Evolutionary conservation across 129 eudicot genomes (phyloP).

Genomic region (Calendula officinalis): DNA sequence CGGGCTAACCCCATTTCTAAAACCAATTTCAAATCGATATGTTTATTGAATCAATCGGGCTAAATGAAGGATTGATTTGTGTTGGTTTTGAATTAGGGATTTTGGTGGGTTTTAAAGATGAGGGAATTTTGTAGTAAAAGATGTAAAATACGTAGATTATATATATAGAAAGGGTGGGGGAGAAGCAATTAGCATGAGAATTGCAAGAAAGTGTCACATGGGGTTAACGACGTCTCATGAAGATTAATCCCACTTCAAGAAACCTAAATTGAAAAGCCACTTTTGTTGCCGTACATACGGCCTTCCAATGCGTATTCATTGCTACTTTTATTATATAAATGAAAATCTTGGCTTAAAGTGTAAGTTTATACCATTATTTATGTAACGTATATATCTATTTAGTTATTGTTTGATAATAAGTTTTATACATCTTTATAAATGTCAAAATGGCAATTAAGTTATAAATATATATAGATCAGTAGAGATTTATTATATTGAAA

Average conservation of each 20-base stretch:
- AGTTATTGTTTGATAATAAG: background rate
- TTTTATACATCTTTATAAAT: background rate
- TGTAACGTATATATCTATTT: background rate
- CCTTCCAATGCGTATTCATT: conserved; percentile 41
- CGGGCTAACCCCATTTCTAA: conserved; percentile 50
- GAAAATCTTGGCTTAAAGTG: conserved; percentile 6
- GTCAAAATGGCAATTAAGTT: no score
- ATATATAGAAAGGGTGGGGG: conserved; percentile 52
- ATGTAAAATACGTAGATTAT: conserved; percentile 23
- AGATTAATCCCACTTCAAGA: conserved; percentile 35
- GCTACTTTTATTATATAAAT: conserved; percentile 27
- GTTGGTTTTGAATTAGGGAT: background rate
- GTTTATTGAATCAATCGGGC: background rate
- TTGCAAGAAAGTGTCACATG: conserved; percentile 75
- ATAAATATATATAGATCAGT: no score
- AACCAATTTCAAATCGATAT: background rate
- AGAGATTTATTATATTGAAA: background rate
- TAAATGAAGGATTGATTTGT: background rate
- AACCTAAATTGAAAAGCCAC: conserved; percentile 53
- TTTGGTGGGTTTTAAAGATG: conserved; percentile 27
- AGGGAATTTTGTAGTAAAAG: conserved; percentile 31
- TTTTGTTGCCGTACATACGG: conserved; percentile 52
- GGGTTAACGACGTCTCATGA: conserved; percentile 44
- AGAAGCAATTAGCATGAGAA: conserved; percentile 62
- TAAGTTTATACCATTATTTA: background rate